These are phyloP conservation scores for Umbelopsis vinacea DNA, from an alignment of 192 early-diverging fungal species.

Conservation along the genomic window DNA sequence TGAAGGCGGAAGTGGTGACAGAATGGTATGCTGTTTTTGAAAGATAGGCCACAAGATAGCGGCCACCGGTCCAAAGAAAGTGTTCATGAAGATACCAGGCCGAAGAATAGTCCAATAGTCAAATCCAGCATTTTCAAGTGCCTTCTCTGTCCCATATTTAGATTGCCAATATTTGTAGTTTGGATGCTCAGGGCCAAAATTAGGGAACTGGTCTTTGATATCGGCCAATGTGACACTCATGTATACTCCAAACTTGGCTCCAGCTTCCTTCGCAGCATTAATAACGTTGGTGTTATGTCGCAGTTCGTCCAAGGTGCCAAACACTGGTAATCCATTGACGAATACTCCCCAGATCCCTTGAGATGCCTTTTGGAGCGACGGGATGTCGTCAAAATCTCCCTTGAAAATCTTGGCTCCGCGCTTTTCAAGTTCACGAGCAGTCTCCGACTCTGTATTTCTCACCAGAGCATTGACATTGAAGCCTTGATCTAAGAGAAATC, in stretches of 20 bases:
- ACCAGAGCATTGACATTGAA: conserved; percentile 5
- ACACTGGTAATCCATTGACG: conserved; percentile 23
- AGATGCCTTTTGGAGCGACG: neutral
- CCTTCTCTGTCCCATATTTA: conserved; percentile 1
- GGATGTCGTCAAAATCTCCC: neutral
- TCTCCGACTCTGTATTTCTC: neutral
- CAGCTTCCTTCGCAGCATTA: neutral
- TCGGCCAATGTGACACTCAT: neutral
- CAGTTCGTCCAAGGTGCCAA: conserved; percentile 12
- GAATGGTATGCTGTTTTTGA: neutral
- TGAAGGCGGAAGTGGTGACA: neutral
- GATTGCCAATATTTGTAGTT: neutral
- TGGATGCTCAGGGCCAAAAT: neutral
- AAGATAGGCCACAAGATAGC: neutral
- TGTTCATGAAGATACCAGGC: neutral
- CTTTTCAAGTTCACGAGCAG: neutral
- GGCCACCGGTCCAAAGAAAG: neutral
- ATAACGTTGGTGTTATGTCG: conserved; percentile 1
- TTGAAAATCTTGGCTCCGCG: neutral
- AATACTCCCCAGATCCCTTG: conserved; percentile 28
- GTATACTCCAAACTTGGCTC: conserved; percentile 6
- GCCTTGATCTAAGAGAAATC: neutral
- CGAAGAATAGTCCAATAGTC: conserved; percentile 17
- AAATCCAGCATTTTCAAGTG: neutral
- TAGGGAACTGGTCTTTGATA: neutral